A percentile compares a stretch with the other conserved stretches of the same genome.
phyloP scores from a whole-genome alignment of 331 rosid genomes.

The Malus hybrid region DNA sequence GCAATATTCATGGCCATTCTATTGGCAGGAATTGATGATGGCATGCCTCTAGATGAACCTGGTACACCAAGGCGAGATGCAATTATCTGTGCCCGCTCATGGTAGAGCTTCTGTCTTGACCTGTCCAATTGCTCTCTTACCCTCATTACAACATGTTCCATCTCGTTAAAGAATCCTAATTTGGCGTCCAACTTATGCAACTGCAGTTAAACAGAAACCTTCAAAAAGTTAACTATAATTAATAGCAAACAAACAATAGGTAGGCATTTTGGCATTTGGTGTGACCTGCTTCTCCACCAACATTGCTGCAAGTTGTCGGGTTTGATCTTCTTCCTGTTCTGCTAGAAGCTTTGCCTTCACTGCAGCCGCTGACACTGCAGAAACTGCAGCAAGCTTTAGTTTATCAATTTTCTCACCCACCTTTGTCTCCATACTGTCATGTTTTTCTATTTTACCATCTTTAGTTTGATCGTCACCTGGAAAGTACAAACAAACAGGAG shows the following conservation, averaged over 20 bases:
- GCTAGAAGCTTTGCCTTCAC: conserved; percentile 85
- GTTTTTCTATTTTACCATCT: conserved; percentile 32
- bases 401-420: conserved; percentile 39
- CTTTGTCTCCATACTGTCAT: conserved; percentile 20
- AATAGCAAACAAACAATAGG: background rate
- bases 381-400: conserved; percentile 66
- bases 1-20: conserved; percentile 48
- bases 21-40: conserved; percentile 49
- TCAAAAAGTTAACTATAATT: conserved; percentile 4
- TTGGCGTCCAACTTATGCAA: conserved; percentile 83
- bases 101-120: conserved; percentile 87
- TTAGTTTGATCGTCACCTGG: conserved; percentile 43
- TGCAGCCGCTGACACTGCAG: conserved; percentile 76
- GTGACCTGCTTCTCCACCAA: conserved; percentile 85
- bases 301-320: conserved; percentile 52
- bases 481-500: conserved; percentile 6
- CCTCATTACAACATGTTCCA: conserved; percentile 71
- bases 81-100: conserved; percentile 87
- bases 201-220: conserved; percentile 42
- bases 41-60: conserved; percentile 54
- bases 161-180: conserved; percentile 64
- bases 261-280: background rate
- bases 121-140: conserved; percentile 81
- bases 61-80: conserved; percentile 80
- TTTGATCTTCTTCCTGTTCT: conserved; percentile 78